Conservation (phyloP, 2,329 filamentous ascomycete genomes). For the Penicillium occitanis region DNA sequence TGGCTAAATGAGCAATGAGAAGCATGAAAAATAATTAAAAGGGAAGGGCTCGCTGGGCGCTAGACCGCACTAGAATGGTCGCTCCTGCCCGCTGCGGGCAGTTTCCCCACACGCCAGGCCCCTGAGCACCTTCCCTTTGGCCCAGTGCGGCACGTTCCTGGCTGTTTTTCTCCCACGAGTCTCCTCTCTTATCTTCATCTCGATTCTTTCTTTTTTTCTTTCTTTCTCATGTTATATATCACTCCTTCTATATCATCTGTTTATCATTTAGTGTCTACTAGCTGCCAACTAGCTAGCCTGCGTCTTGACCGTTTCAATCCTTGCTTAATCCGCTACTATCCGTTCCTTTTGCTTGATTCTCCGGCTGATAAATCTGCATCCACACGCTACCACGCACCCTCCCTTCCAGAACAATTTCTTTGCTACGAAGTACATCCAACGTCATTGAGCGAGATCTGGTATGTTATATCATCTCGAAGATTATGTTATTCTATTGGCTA, state of each 20-base stretch:
- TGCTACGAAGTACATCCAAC: background rate
- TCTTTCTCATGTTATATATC: background rate
- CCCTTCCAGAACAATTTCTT: background rate
- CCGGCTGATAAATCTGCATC: background rate
- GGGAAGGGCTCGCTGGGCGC: background rate
- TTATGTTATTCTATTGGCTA: background rate
- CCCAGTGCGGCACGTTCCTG: constrained; percentile 4
- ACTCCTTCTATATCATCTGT: background rate
- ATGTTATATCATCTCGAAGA: background rate
- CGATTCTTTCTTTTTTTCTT: background rate
- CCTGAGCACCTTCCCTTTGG: constrained; percentile 5
- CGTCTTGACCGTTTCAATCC: background rate
- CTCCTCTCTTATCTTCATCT: background rate
- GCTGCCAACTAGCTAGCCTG: background rate
- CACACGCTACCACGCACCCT: background rate
- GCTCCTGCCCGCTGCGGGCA: background rate
- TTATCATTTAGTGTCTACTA: background rate
- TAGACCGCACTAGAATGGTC: constrained; percentile 5
- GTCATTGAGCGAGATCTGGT: background rate
- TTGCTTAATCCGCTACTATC: background rate
- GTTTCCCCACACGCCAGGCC: background rate
- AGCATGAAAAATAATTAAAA: constrained; percentile 1
- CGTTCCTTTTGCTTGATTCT: constrained; percentile 2
- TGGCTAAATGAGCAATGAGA: background rate
- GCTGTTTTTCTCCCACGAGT: constrained; percentile 1